Percentiles rank a stretch among this genome's conserved stretches.
Evolutionary conservation across 208 protist species (phyloP).

Genomic region (Vickermania ingenoplastis): DNA sequence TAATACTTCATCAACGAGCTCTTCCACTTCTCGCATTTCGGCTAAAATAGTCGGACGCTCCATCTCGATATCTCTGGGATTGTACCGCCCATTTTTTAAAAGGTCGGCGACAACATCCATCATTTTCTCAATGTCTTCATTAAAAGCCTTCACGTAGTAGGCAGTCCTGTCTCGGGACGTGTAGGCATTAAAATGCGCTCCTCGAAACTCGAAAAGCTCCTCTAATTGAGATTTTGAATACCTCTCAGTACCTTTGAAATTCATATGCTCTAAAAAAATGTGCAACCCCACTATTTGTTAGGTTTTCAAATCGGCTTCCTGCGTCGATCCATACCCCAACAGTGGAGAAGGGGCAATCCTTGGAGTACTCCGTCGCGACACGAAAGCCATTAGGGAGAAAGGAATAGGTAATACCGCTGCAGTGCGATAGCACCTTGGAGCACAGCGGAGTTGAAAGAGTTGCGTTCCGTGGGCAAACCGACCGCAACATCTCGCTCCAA

Average conservation of each 20-base stretch:
- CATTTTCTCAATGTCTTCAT: conserved; percentile 87
- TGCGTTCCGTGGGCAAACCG: conserved; percentile 29
- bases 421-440: conserved; percentile 32
- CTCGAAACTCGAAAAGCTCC: conserved; percentile 93
- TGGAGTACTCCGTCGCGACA: conserved; percentile 93
- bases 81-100: conserved; percentile 89
- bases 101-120: conserved; percentile 97
- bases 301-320: conserved; percentile 94
- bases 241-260: conserved; percentile 95
- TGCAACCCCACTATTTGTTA: conserved; percentile 96
- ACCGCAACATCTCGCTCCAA: neutral
- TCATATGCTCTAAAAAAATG: conserved; percentile 99
- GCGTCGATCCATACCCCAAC: conserved; percentile 97
- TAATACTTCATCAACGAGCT: conserved; percentile 92
- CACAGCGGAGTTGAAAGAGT: conserved; percentile 41
- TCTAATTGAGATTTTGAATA: conserved; percentile 91
- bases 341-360: conserved; percentile 87
- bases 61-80: conserved; percentile 77
- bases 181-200: conserved; percentile 98
- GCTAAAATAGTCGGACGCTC: conserved; percentile 94
- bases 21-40: conserved; percentile 95
- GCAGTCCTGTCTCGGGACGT: conserved; percentile 96
- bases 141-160: conserved; percentile 96
- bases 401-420: conserved; percentile 83
- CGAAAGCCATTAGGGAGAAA: conserved; percentile 94